Evolutionary conservation across 2,329 filamentous ascomycete species (phyloP), one percentile per base, ranked within the genome.

Genomic region (Colletotrichum camelliae): DNA sequence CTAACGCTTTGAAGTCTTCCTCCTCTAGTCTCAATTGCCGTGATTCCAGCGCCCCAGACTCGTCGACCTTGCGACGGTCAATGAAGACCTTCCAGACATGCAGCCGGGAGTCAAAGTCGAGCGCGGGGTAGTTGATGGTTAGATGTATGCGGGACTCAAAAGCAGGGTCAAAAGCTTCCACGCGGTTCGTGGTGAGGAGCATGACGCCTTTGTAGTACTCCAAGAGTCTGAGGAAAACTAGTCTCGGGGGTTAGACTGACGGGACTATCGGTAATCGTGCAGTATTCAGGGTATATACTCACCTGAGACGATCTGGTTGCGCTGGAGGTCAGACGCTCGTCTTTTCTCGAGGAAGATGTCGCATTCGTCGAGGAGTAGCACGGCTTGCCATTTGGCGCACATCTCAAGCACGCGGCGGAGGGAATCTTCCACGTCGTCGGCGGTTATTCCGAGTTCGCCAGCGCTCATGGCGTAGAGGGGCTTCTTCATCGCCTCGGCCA

Each of bases 231-330:
- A 61, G 57, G 57, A 61, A 61, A 3, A 61, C 57, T 52, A 52
- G 4, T 21, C 4, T 2, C 43, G 0, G 10, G 43, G n/a, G 10
- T 52, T 13, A 52, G 43, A 21, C 3, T 21, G 5, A 48, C 18
- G 18, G 39, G 39, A 12, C 39, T 12, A n/a, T 0, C 5, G 39
- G 18, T n/a, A 9, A 48, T 48, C 39, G 3, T n/a, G 1, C 39
- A 48, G 39, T 0, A 12, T 0, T 48, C 39, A 0, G 18, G 9
- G 0, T 0, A 2, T 18, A 48, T 48, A 1, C 39, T 48, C 18
- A 52, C 43, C 43, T 10, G 57, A 29, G 57, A 61, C 27, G 13
- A 61, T 29, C 57, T 61, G 27, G 18, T 33, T 61, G 16, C 57
- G 18, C 6, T 31, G 27, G 16, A 61, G 57, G 57, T 61, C 57